These are phyloP conservation scores for Thalassiosira profunda DNA, from an alignment of 108 stramenopile species.

Conservation along the genomic window DNA sequence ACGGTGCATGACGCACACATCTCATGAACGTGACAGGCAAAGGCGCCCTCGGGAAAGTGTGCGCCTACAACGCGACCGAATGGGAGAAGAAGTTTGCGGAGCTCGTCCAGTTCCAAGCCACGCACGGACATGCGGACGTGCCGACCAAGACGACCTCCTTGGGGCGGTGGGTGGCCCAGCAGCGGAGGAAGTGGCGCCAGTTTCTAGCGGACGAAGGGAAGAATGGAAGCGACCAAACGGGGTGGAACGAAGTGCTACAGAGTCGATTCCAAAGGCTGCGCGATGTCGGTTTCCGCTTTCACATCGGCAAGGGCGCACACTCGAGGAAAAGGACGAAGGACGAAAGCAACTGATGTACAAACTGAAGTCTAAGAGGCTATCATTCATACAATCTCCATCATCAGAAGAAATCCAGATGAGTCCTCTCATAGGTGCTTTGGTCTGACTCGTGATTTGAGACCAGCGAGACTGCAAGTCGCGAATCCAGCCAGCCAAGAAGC, in stretches of 20 bases:
- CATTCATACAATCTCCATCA: too few species aligned
- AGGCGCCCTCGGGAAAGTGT: constrained; percentile 2
- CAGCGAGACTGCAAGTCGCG: too few species aligned
- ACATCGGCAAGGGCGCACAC: not conserved
- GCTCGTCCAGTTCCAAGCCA: not conserved
- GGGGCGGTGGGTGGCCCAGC: constrained; percentile 24
- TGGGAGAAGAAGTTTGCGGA: constrained; percentile 21
- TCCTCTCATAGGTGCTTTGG: too few species aligned
- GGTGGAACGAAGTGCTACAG: not conserved
- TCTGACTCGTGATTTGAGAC: too few species aligned
- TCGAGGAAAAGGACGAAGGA: constrained; percentile 4
- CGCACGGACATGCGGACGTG: constrained; percentile 23
- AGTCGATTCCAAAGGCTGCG: not conserved
- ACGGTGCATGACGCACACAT: too few species aligned
- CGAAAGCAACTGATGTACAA: too few species aligned
- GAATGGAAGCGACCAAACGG: not conserved
- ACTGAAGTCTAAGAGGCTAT: too few species aligned
- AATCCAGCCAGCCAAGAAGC: too few species aligned
- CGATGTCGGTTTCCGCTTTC: not conserved
- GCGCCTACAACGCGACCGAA: constrained; percentile 8
- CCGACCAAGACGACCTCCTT: constrained; percentile 16
- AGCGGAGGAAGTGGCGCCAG: constrained; percentile 20
- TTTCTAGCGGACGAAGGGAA: constrained; percentile 3
- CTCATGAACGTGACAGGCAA: constrained; percentile 2
- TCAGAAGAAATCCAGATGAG: too few species aligned